Percentiles rank a stretch among this genome's conserved stretches.
Evolutionary conservation across 371 early-diverging fungal species (phyloP).

Genomic region (Nematocida minor): DNA sequence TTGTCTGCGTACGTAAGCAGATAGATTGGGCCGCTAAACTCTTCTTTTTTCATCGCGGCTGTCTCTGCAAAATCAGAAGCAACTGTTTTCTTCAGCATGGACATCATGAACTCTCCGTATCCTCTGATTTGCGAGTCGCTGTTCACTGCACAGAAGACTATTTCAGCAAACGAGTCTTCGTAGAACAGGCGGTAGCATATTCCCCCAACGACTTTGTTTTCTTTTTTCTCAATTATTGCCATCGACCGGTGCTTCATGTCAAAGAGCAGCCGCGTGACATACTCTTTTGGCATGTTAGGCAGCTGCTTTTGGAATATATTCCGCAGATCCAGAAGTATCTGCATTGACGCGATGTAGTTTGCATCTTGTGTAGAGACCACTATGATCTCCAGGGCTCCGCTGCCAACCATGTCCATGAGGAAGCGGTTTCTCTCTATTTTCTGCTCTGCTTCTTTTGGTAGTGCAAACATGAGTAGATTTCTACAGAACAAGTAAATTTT

Average conservation of each 20-base stretch:
- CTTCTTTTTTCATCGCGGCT: background rate
- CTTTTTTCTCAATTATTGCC: constrained; percentile 57
- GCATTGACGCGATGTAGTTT: background rate
- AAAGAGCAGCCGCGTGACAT: constrained; percentile 88
- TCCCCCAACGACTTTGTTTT: constrained; percentile 86
- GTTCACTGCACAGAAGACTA: constrained; percentile 93
- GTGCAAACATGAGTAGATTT: constrained; percentile 32
- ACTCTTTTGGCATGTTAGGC: constrained; percentile 98
- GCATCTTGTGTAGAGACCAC: constrained; percentile 1
- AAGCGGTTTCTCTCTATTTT: constrained; percentile 35
- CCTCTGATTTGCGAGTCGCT: constrained; percentile 86
- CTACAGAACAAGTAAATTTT: background rate
- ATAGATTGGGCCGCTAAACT: constrained; percentile 68
- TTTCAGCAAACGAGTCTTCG: constrained; percentile 83
- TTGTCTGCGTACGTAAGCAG: constrained; percentile 95
- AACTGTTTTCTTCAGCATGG: constrained; percentile 60
- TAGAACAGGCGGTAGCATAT: constrained; percentile 87
- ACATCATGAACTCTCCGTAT: constrained; percentile 62
- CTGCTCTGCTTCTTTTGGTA: constrained; percentile 45
- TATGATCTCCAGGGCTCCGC: background rate
- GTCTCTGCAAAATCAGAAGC: constrained; percentile 52
- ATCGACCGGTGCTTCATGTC: constrained; percentile 69
- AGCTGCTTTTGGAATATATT: constrained; percentile 90
- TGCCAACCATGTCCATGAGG: background rate
- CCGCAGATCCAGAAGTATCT: constrained; percentile 75